Evolutionary conservation across 257 asterid genomes (phyloP), one percentile per base, ranked within the genome.

Genomic region (Scutellaria minor): DNA sequence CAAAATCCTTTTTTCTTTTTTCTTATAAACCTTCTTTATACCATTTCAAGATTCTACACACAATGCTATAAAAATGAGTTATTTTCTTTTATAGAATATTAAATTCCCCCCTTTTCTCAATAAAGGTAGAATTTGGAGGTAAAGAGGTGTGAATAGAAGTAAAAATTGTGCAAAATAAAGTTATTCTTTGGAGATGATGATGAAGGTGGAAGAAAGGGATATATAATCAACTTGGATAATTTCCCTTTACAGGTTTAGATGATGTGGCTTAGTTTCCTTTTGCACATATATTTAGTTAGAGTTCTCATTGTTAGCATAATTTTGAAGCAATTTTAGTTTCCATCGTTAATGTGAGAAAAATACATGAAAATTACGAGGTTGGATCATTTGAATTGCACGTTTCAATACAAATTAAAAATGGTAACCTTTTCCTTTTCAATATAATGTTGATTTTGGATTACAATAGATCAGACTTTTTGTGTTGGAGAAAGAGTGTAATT

Each of bases 171-270:
- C 65, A 46, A 35, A 62, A 50, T 40, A 78, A 73, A 82, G 83
- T 72, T 70, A 79, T 82, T 82, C 85, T 52, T 74, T 71, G 77
- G 73, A 61, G 75, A 60, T 37, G 63, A 60, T 64, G 78, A 53
- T 63, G 18, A 61, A n/a, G 56, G 24, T 10, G 13, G 47, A 31
- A 59, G 15, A 55, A 39, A 56, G 58, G 15, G 66, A 67, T 18
- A 57, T 48, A 27, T 69, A 60, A 39, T 68, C 74, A 47, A 68
- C 50, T 72, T 54, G 78, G 14, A 58, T 64, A 52, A 40, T 75
- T 46, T 62, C 35, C 53, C 81, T 79, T 79, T 77, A 73, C 79
- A 76, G 51, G 61, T 73, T 31, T 66, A 39, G 42, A 57, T 77
- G 74, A 74, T 65, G 73, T 77, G 79, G 69, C 72, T 58, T 20